Percentiles rank a stretch among this genome's conserved stretches.
These are phyloP conservation scores for Zymoseptoria brevis DNA, from an alignment of 2,329 filamentous ascomycete species.

Conservation along the genomic window DNA sequence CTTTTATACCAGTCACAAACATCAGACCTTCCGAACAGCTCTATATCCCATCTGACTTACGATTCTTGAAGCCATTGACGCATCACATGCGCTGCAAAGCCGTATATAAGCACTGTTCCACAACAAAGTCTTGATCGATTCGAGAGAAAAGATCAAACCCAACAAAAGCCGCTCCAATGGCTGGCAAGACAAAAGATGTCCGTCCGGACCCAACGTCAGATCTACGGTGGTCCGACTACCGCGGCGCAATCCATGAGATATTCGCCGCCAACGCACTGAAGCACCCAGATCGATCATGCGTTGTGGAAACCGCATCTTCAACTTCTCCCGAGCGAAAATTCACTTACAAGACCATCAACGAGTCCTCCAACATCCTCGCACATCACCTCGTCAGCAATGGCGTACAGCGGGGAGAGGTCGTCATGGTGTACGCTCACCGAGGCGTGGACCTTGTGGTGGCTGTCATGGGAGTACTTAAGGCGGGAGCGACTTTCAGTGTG, in stretches of 20 bases:
- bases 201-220: constrained; percentile 58
- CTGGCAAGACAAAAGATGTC: constrained; percentile 21
- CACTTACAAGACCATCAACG: constrained; percentile 78
- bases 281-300: constrained; percentile 61
- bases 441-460: constrained; percentile 69
- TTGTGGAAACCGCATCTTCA: constrained; percentile 55
- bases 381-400: constrained; percentile 70
- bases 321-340: constrained; percentile 46
- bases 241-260: constrained; percentile 61
- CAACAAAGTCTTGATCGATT: neutral
- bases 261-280: constrained; percentile 59
- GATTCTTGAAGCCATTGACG: neutral
- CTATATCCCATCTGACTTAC: neutral
- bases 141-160: neutral
- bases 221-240: constrained; percentile 59
- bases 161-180: constrained; percentile 14
- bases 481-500: constrained; percentile 53
- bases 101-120: neutral
- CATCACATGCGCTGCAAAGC: no score
- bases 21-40: neutral
- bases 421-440: constrained; percentile 85
- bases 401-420: constrained; percentile 71
- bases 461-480: constrained; percentile 64
- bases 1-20: neutral
- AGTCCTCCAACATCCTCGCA: constrained; percentile 72